Evolutionary conservation across 306 rosid genomes (phyloP), one percentile per base, ranked within the genome.

Genomic region (Prosopis cineraria): DNA sequence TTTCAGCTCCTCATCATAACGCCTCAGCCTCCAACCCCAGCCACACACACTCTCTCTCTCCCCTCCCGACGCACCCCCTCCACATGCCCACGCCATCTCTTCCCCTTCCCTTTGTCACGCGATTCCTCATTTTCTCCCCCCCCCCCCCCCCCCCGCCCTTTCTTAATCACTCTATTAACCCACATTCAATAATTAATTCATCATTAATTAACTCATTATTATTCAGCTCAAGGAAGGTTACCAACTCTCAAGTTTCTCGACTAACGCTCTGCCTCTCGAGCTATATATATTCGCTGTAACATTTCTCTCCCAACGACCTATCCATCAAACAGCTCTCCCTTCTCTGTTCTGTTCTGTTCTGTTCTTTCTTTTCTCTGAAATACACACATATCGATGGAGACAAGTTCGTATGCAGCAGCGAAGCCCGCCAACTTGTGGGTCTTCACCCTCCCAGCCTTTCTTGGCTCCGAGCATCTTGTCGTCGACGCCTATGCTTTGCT

Each of bases 381-480:
- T 13, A 20, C 33, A 0, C 59, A 13, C 10, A 20, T 7, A 10
- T 3, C 6, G 11, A 84, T 75, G 85, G 72, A 70, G 41, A 1
- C 34, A 30, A 50, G 31, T 76, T 37, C 59, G 1, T 30, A 62
- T 17, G 30, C 56, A 1, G 2, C 70, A 33, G 0, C 48, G 0
- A 83, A 83, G 40, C 81, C 86, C 60, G 17, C 52, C 2, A 79
- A 27, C 81, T 85, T 83, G 85, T 88, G 89, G 89, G 20, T 88
- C 10, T 77, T 83, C 0, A 66, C 91, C 11, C 79, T 84, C 3
- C 87, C 91, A 1, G 82, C 82, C 24, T 75, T 88, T 59, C 73
- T 85, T 2, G 88, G 76, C 50, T 56, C 79, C 31, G 13, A 81
- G 3, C 71, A 53, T 65, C 55, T 79, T 69, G 29, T 50, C 22